phyloP scores from a whole-genome alignment of 352 stramenopile genomes.

The Phytophthora aleatoria region DNA sequence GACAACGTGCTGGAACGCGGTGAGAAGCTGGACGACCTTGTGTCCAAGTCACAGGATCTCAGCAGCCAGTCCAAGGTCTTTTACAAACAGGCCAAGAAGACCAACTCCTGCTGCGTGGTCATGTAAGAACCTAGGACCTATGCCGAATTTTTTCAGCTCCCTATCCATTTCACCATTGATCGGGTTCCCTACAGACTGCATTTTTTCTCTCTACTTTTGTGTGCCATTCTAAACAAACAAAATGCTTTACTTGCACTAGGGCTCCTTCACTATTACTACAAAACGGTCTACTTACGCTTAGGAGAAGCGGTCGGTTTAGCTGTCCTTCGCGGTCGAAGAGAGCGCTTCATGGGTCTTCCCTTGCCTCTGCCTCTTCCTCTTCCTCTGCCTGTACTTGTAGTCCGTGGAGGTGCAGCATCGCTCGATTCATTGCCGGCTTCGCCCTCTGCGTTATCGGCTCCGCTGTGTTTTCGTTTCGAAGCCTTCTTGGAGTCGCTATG shows the following conservation, averaged over 20 bases:
- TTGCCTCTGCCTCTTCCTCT: conserved; percentile 17
- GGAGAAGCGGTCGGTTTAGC: conserved; percentile 44
- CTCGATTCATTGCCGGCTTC: conserved; percentile 62
- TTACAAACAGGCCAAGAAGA: conserved; percentile 99
- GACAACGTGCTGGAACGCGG: conserved; percentile 98
- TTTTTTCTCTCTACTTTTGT: conserved; percentile 34
- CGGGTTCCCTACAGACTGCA: conserved; percentile 29
- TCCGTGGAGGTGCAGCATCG: conserved; percentile 34
- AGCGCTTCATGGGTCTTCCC: conserved; percentile 40
- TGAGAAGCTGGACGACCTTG: conserved; percentile 99
- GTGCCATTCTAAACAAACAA: conserved; percentile 47
- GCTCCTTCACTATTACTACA: conserved; percentile 17
- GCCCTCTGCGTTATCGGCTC: conserved; percentile 39
- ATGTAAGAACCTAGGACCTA: conserved; percentile 62
- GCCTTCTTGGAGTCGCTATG: conserved; percentile 29
- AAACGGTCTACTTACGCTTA: conserved; percentile 38
- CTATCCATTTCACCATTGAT: conserved; percentile 19
- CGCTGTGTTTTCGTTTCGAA: conserved; percentile 28
- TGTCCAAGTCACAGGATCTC: conserved; percentile 98
- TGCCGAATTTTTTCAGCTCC: conserved; percentile 14
- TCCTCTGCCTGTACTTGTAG: conserved; percentile 20
- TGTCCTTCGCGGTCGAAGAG: conserved; percentile 61
- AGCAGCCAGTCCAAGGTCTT: conserved; percentile 99
- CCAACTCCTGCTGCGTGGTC: conserved; percentile 98
- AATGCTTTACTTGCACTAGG: conserved; percentile 38